phyloP scores from a whole-genome alignment of 768 basidiomycete genomes.

The Fomitopsis pulvina region DNA sequence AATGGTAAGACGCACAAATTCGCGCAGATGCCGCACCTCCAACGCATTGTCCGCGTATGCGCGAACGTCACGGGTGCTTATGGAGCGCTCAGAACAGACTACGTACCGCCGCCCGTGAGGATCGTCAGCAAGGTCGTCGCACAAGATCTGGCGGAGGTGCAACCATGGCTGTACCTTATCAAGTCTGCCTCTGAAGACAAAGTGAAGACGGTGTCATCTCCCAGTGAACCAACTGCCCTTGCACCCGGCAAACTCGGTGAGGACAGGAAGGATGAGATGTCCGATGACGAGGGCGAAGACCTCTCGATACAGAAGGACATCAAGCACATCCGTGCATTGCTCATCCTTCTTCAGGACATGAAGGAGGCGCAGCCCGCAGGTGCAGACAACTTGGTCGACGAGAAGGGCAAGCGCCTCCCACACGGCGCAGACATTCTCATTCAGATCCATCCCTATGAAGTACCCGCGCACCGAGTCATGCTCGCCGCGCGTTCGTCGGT shows the following conservation, averaged over 20 bases:
- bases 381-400: not conserved
- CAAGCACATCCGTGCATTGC: constrained; percentile 17
- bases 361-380: constrained; percentile 8
- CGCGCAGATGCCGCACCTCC: constrained; percentile 70
- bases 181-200: not conserved
- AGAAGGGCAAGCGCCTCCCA: constrained; percentile 14
- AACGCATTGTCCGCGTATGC: constrained; percentile 80
- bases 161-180: constrained; percentile 45
- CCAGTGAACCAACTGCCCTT: not conserved
- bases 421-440: constrained; percentile 64
- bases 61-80: constrained; percentile 80
- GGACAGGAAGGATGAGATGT: not conserved
- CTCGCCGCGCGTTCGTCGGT: constrained; percentile 52
- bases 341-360: constrained; percentile 14
- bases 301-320: constrained; percentile 30
- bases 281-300: constrained; percentile 23
- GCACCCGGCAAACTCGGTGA: not conserved
- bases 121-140: constrained; percentile 50
- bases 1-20: constrained; percentile 62
- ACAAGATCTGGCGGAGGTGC: constrained; percentile 58
- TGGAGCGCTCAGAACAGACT: constrained; percentile 77
- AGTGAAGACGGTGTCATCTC: no score
- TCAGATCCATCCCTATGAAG: constrained; percentile 33
- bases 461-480: constrained; percentile 64
- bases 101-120: constrained; percentile 46